These are phyloP conservation scores for Tricharina praecox DNA, from an alignment of 495 filamentous ascomycete species.

Conservation along the genomic window DNA sequence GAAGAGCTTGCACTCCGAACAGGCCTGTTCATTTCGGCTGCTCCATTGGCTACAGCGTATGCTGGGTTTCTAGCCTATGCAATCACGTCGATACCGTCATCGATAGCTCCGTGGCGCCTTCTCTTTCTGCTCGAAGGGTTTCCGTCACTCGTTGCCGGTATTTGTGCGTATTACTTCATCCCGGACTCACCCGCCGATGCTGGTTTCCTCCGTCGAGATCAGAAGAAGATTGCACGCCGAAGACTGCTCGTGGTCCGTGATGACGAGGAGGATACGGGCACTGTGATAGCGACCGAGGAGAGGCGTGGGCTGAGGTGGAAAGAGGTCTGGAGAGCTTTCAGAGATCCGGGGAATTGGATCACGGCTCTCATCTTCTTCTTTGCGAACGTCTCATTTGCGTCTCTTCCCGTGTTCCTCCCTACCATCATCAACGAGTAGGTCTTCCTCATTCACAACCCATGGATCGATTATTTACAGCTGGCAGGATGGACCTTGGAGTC, in stretches of 20 bases:
- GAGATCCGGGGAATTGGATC: constrained; percentile 20
- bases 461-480: not conserved
- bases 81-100: constrained; percentile 53
- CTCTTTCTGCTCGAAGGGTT: constrained; percentile 73
- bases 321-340: constrained; percentile 17
- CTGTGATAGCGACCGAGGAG: constrained; percentile 26
- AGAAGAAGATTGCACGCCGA: constrained; percentile 50
- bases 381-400: constrained; percentile 55
- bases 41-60: constrained; percentile 68
- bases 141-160: constrained; percentile 49
- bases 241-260: constrained; percentile 46
- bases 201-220: constrained; percentile 47
- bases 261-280: constrained; percentile 38
- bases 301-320: constrained; percentile 17
- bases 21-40: constrained; percentile 60
- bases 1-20: constrained; percentile 60
- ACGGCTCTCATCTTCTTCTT: constrained; percentile 38
- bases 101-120: constrained; percentile 59
- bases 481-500: constrained; percentile 45
- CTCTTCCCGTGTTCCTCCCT: constrained; percentile 70
- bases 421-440: constrained; percentile 47
- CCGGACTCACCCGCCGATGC: constrained; percentile 57
- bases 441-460: not conserved
- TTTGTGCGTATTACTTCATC: constrained; percentile 48
- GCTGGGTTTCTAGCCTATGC: constrained; percentile 69